A percentile compares a stretch with the other conserved stretches of the same genome.
These are phyloP conservation scores for Fusarium nygamai DNA, from an alignment of 2,329 filamentous ascomycete genomes.

Conservation along the genomic window DNA sequence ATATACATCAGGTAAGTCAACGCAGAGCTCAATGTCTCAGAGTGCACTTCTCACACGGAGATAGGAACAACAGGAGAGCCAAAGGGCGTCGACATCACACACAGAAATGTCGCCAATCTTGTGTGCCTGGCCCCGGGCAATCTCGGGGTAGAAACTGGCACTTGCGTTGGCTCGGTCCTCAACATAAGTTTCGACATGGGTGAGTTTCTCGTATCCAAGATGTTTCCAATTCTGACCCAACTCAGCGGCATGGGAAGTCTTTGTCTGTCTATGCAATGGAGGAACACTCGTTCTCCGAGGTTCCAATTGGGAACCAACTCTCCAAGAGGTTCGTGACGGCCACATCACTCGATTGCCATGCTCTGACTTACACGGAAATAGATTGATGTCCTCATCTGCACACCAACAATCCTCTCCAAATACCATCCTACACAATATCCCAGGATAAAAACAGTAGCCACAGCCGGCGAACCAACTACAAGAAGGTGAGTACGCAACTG, in stretches of 20 bases:
- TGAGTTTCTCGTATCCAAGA: constrained; percentile 47
- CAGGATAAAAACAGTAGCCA: constrained; percentile 62
- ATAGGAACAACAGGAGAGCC: constrained; percentile 64
- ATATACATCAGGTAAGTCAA: constrained; percentile 61
- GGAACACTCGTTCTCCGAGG: constrained; percentile 64
- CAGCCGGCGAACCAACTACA: constrained; percentile 64
- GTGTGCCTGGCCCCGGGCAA: constrained; percentile 61
- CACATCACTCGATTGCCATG: not conserved
- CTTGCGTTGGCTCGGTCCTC: constrained; percentile 63
- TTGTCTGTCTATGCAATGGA: constrained; percentile 65
- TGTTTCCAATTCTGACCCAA: constrained; percentile 15
- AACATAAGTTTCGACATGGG: constrained; percentile 71
- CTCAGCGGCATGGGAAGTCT: constrained; percentile 68
- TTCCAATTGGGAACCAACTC: constrained; percentile 58
- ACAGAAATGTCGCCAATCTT: constrained; percentile 64
- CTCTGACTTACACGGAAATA: constrained; percentile 34
- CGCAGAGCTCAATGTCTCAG: not conserved
- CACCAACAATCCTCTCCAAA: constrained; percentile 63
- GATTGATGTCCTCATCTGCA: constrained; percentile 65
- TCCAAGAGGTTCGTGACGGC: constrained; percentile 53
- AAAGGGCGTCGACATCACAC: constrained; percentile 68
- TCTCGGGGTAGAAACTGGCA: constrained; percentile 60
- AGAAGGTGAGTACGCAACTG: constrained; percentile 48
- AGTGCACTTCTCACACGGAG: not conserved
- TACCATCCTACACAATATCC: constrained; percentile 58